Evolutionary conservation across 768 basidiomycete species (phyloP), one percentile per base, ranked within the genome.

Genomic region (Coprinopsis marcescibilis): DNA sequence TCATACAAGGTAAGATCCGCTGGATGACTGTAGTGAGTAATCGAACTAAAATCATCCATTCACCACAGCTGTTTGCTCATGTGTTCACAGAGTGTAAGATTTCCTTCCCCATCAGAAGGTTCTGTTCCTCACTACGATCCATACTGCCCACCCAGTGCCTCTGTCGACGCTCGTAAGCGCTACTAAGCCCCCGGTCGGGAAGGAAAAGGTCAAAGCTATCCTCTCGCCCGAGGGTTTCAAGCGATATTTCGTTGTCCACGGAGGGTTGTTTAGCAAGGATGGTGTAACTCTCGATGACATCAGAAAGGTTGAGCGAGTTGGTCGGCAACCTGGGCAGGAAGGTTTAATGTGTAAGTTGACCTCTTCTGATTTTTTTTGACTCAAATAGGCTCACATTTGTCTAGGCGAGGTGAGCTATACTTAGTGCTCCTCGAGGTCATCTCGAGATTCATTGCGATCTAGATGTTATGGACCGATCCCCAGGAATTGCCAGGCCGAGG

Each of bases 381-480:
- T 43, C 57, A 36, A 46, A 25, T 45, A 33, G 15, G 49, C 33
- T 41, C 23, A 29, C 50, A 35, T 29, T 20, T 36, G 55, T 29
- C 17, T 48, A 85, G 84, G 83, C 61, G 83, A 86, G 77, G 83
- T 85, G 70, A 55, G 63, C 10, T 30, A 10, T 10, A 11, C 21
- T 10, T 21, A 8, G 11, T 23, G 11, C n/a, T 33, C 20, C 26
- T 47, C 43, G 25, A 19, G 29, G 35, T 38, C 38, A 46, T 51
- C 39, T 38, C 27, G 21, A 26, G 51, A 4, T 6, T 45, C 56
- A 30, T 35, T 37, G 51, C 23, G 15, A 33, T 55, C 15, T 60
- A 94, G 86, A 66, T 93, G 23, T 76, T 98, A 13, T 97, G 95
- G 94, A 95, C 93, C 3, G 95, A 98, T 66, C 95, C 96, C 17